Evolutionary conservation across 106 monocot genomes (phyloP), one percentile per base, ranked within the genome.

Genomic region (Dioscorea dumetorum): DNA sequence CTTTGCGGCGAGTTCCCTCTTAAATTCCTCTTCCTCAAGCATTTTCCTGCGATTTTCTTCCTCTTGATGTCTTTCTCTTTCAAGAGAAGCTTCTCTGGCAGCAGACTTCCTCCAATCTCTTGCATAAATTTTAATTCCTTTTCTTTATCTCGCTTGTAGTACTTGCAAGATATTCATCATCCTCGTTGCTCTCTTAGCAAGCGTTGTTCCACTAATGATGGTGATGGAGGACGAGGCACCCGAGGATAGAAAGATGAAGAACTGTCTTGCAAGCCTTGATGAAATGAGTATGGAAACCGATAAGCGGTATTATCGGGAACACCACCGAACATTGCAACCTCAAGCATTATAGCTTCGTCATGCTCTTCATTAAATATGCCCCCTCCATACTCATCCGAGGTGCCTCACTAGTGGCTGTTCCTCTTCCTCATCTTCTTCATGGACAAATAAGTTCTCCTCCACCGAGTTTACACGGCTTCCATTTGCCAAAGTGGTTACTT

Each of bases 281-380:
- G 68, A 73, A 54, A n/a, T n/a, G n/a, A n/a, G n/a, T n/a, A n/a
- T n/a, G n/a, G n/a, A n/a, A n/a, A n/a, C n/a, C n/a, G n/a, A 78
- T 50, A 94, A 14, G 80, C 56, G 22, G 64, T 24, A 61, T 78
- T 82, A 61, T 87, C 89, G 73, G 97, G 97, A 71, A 97, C 54
- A 17, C 91, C 97, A 69, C 97, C 97, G 79, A 97, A 97, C 80
- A 97, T 89, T 21, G 97, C 91, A 71, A 91, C 97, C 73, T 97
- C 97, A 72, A 97, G 88, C 91, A 97, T 92, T 33, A 97, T 82
- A 68, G 97, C 97, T 75, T 97, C 97, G 80, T 92, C 97, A 77
- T 92, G 97, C 70, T 97, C 97, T 73, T 77, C 74, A 70, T 86
- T 87, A 63, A 91, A 92, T 63, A 97, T 82, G 54, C 89, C 92